A percentile compares a stretch with the other conserved stretches of the same genome.
These are phyloP conservation scores for Lepraria neglecta DNA, from an alignment of 495 filamentous ascomycete genomes.

Conservation along the genomic window DNA sequence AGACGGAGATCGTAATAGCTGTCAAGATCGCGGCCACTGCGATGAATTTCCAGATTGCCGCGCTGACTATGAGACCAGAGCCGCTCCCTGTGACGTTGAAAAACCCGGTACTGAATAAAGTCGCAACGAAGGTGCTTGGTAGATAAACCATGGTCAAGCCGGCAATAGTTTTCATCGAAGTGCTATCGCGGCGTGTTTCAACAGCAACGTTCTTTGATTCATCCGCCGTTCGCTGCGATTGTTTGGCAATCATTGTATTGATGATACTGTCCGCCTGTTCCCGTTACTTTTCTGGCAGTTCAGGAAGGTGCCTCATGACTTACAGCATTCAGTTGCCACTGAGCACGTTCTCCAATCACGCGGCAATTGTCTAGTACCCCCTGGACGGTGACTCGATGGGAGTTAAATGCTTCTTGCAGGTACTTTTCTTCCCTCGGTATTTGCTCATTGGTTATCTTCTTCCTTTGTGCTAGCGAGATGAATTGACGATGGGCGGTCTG, in stretches of 20 bases:
- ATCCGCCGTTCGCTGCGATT: slow-evolving; percentile 11
- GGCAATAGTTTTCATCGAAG: slow-evolving; percentile 49
- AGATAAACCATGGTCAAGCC: slow-evolving; percentile 49
- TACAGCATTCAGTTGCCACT: neutral
- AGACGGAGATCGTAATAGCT: neutral
- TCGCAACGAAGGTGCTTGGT: slow-evolving; percentile 44
- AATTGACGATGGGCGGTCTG: neutral
- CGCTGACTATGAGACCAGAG: neutral
- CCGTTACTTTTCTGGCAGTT: neutral
- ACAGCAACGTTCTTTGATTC: slow-evolving; percentile 35
- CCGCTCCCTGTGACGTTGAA: slow-evolving; percentile 1
- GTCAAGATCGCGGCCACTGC: neutral
- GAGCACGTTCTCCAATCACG: neutral
- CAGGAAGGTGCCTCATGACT: neutral
- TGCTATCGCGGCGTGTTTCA: slow-evolving; percentile 40
- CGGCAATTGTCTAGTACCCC: neutral
- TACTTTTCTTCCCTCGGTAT: neutral
- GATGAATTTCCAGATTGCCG: slow-evolving; percentile 2
- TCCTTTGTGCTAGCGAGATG: neutral
- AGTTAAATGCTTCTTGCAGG: neutral
- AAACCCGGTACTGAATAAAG: slow-evolving; percentile 15
- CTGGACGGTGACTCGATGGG: neutral
- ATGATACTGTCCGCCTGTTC: slow-evolving; percentile 4
- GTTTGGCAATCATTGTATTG: slow-evolving; percentile 1
- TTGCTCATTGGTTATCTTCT: neutral